phyloP scores from a whole-genome alignment of 129 eudicot genomes.

The Saussurea involucrata region DNA sequence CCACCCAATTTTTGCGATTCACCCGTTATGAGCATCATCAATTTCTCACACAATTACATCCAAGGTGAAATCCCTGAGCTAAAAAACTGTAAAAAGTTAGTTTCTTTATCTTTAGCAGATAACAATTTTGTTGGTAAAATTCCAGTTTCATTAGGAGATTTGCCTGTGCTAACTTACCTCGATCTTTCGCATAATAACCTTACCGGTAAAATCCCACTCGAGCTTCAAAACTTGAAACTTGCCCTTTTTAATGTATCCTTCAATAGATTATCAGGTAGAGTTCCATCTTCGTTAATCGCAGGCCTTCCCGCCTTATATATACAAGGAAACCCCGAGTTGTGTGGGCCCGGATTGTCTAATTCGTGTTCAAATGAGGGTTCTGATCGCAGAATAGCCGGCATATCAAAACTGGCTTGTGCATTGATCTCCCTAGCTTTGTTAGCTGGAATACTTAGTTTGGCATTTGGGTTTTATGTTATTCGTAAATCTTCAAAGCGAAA shows the following conservation, averaged over 20 bases:
- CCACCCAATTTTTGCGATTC: conserved; percentile 87
- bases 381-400: conserved; percentile 23
- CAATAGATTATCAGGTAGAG: conserved; percentile 69
- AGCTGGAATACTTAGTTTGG: conserved; percentile 40
- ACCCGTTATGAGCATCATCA: conserved; percentile 84
- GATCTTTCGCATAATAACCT: conserved; percentile 88
- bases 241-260: conserved; percentile 94
- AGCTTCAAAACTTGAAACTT: conserved; percentile 82
- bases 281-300: conserved; percentile 51
- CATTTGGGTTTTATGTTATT: conserved; percentile 34
- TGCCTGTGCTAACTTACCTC: conserved; percentile 82
- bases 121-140: conserved; percentile 71
- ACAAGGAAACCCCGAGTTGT: conserved; percentile 81
- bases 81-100: conserved; percentile 60
- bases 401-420: conserved; percentile 46
- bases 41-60: conserved; percentile 69
- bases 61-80: conserved; percentile 70
- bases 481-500: conserved; percentile 43
- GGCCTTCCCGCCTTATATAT: conserved; percentile 89
- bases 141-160: conserved; percentile 65
- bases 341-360: conserved; percentile 67
- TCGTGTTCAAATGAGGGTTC: conserved; percentile 42
- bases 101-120: conserved; percentile 75
- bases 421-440: conserved; percentile 55
- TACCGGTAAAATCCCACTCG: conserved; percentile 76